Conservation (phyloP, 2,329 filamentous ascomycete genomes). For the Cladosporium phlei region DNA sequence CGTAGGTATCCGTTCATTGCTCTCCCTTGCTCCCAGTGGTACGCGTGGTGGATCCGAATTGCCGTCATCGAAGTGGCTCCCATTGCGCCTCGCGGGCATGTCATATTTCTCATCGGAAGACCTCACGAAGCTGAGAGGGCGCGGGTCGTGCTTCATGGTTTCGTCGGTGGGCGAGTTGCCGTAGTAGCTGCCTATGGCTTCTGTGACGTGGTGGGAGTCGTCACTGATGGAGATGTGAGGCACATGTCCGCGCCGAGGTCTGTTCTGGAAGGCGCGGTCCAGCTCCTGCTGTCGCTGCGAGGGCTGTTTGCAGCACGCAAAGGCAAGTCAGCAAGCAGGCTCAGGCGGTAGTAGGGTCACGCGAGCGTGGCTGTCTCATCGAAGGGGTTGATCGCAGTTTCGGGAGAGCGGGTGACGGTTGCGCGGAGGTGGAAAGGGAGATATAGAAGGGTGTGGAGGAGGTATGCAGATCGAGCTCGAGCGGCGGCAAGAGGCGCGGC, state of each 20-base stretch:
- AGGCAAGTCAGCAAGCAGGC: slow-evolving; percentile 3
- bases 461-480: slow-evolving; percentile 5
- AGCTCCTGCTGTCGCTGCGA: slow-evolving; percentile 42
- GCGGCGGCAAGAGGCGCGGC: not conserved
- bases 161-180: slow-evolving; percentile 54
- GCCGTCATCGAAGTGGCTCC: slow-evolving; percentile 25
- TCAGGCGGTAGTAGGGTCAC: slow-evolving; percentile 10
- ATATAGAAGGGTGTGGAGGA: slow-evolving; percentile 6
- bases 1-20: slow-evolving; percentile 28
- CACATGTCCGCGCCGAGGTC: slow-evolving; percentile 50
- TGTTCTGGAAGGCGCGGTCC: slow-evolving; percentile 33
- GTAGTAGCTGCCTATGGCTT: slow-evolving; percentile 88
- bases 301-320: slow-evolving; percentile 26
- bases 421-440: slow-evolving; percentile 4
- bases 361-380: slow-evolving; percentile 11
- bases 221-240: slow-evolving; percentile 71
- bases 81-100: slow-evolving; percentile 22
- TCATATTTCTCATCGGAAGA: slow-evolving; percentile 49
- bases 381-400: slow-evolving; percentile 10
- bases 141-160: slow-evolving; percentile 35
- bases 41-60: slow-evolving; percentile 20
- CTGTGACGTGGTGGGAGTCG: slow-evolving; percentile 88
- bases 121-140: slow-evolving; percentile 71
- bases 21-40: slow-evolving; percentile 31
- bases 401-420: slow-evolving; percentile 7